A percentile compares a stretch with the other conserved stretches of the same genome.
Conservation (phyloP, 2,329 filamentous ascomycete genomes). For the Paecilomyces variotii region DNA sequence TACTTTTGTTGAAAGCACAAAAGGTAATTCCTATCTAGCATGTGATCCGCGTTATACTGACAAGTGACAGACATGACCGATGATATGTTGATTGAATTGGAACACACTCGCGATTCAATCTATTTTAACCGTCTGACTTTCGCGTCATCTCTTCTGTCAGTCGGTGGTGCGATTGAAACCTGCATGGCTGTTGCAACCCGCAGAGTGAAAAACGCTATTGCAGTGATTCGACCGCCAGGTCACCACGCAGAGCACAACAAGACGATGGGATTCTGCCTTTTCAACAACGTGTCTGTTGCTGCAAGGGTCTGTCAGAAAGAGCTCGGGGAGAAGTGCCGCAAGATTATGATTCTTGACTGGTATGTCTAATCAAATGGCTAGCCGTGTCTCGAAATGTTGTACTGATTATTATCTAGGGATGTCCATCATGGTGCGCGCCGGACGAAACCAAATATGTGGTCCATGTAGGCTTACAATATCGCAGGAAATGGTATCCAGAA, state of each 20-base stretch:
- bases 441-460: background rate
- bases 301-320: conserved; percentile 78
- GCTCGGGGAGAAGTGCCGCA: conserved; percentile 72
- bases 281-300: conserved; percentile 94
- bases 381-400: conserved; percentile 1
- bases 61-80: conserved; percentile 38
- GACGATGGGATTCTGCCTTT: conserved; percentile 91
- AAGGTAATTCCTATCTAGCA: conserved; percentile 28
- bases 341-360: conserved; percentile 91
- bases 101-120: conserved; percentile 63
- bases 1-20: conserved; percentile 61
- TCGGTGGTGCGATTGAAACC: conserved; percentile 90
- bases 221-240: conserved; percentile 87
- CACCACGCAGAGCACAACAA: conserved; percentile 85
- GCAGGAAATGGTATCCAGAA: conserved; percentile 91
- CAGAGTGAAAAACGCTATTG: conserved; percentile 87
- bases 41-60: background rate
- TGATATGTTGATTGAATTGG: conserved; percentile 61
- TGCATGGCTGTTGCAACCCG: conserved; percentile 82
- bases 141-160: conserved; percentile 72
- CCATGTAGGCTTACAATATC: conserved; percentile 13
- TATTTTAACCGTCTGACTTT: conserved; percentile 80
- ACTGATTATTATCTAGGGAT: conserved; percentile 42
- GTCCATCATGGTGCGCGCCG: conserved; percentile 52
- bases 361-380: conserved; percentile 41